These are phyloP conservation scores for Camellia granthamiana DNA, from an alignment of 148 eudicot species.

Conservation along the genomic window DNA sequence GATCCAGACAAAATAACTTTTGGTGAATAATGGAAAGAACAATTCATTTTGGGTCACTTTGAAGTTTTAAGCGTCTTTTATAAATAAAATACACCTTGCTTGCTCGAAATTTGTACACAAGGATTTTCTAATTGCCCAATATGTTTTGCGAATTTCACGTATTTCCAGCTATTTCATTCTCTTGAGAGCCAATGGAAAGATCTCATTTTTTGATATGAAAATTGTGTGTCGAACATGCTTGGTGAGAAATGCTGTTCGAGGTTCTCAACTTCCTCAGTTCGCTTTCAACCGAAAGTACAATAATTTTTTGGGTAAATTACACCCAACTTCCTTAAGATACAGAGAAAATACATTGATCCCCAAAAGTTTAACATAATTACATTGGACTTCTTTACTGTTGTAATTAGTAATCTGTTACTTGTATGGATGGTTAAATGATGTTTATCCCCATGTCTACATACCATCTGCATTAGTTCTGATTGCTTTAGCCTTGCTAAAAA, in stretches of 20 bases:
- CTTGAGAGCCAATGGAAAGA: conserved; percentile 10
- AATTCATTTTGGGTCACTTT: not conserved
- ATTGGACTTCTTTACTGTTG: no score
- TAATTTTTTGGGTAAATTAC: not conserved
- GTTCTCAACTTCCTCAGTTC: not conserved
- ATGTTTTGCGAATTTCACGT: not conserved
- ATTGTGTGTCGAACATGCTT: not conserved
- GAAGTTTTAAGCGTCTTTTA: not conserved
- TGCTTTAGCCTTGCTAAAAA: no score
- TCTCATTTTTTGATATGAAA: conserved; percentile 5
- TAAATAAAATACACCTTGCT: not conserved
- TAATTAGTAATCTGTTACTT: no score
- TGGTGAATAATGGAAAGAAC: not conserved
- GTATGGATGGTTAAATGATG: no score
- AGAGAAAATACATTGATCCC: no score
- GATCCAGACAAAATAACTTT: conserved; percentile 3
- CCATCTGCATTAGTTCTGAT: no score
- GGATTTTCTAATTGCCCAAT: not conserved
- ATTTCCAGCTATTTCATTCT: conserved; percentile 13
- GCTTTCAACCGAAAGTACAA: not conserved
- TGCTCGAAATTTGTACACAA: conserved; percentile 7
- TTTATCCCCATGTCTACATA: no score
- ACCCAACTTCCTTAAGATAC: no score
- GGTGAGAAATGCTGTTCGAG: not conserved
- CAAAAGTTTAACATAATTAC: no score